phyloP scores from a whole-genome alignment of 176 grass and related monocot genomes.

The Oryza brachyantha region DNA sequence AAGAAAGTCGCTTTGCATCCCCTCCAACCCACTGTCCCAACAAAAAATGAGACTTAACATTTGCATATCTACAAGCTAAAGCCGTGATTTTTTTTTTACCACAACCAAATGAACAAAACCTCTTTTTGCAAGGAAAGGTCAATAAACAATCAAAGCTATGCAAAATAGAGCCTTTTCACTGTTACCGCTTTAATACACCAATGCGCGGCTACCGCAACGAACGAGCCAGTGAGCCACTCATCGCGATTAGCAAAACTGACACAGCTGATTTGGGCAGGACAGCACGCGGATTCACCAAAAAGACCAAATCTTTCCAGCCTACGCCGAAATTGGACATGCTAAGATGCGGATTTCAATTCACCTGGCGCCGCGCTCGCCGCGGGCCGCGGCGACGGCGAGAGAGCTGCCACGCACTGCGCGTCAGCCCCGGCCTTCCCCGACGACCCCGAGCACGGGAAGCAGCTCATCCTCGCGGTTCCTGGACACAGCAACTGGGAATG shows the following conservation, averaged over 20 bases:
- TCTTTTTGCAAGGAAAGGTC: neutral
- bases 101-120: neutral
- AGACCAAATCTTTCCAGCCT: neutral
- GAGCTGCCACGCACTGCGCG: slow-evolving; percentile 31
- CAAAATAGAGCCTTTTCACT: neutral
- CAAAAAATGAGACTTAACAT: neutral
- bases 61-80: neutral
- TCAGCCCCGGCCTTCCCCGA: slow-evolving; percentile 47
- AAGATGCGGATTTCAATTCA: slow-evolving; percentile 8
- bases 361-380: slow-evolving; percentile 30
- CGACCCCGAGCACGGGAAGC: slow-evolving; percentile 65
- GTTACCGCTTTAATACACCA: neutral
- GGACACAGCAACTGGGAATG: slow-evolving; percentile 21
- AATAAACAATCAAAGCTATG: neutral
- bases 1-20: neutral
- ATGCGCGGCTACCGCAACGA: neutral
- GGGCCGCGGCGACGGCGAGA: slow-evolving; percentile 42
- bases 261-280: neutral
- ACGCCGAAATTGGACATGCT: neutral
- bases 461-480: slow-evolving; percentile 53
- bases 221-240: neutral
- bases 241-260: neutral
- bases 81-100: neutral
- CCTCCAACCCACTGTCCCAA: neutral
- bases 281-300: slow-evolving; percentile 1